Base-by-base conservation (phyloP, 495 filamentous ascomycete species). In the Clohesyomyces aquaticus region DNA sequence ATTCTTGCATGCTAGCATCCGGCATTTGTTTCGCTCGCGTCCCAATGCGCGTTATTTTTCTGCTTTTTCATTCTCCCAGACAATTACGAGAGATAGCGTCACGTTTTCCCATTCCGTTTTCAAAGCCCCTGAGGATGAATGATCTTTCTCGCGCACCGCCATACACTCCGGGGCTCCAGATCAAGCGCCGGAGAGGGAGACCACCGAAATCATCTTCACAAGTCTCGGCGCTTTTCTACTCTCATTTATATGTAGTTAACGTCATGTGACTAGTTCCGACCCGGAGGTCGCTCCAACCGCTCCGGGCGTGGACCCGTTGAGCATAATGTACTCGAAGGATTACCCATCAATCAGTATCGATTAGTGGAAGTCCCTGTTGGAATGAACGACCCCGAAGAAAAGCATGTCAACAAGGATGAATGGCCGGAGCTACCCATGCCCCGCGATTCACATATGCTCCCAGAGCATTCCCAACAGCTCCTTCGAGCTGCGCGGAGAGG, bases 301-400 rank as follows among this genome's bases (percentile, higher is more conserved):
- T 88, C 87, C 48, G 86, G 90, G 23, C 78, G 84, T 38, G 82
- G 81, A 55, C 87, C 88, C 72, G 84, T 89, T 46, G 94, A 98
- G 69, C 91, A 96, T 73, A 95, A 98, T 79, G 86, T 97, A 68
- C 94, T 96, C 64, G 93, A 98, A 76, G 92, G 94, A 46, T 81
- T 98, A 4, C 94, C 94, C 19, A 86, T 98, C 49, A 88, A 93
- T 60, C 90, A 95, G 81, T 98, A 93, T 91, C 84, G 88, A 60
- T 84, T 71, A 43, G 85, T 56, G 83, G 87, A 70, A 79, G 76
- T 75, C 84, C 88, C 80, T 35, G 76, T 95, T 65, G 88, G 85
- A 53, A 85, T 90, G 48, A 83, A 85, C 0, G 79, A 81, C 0
- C 78, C 70, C 75, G 82, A 74, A 73, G 76, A 60, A 80, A 81